Evolutionary conservation across 2,329 filamentous ascomycete species (phyloP).

Genomic region (Cladosporium phlei): DNA sequence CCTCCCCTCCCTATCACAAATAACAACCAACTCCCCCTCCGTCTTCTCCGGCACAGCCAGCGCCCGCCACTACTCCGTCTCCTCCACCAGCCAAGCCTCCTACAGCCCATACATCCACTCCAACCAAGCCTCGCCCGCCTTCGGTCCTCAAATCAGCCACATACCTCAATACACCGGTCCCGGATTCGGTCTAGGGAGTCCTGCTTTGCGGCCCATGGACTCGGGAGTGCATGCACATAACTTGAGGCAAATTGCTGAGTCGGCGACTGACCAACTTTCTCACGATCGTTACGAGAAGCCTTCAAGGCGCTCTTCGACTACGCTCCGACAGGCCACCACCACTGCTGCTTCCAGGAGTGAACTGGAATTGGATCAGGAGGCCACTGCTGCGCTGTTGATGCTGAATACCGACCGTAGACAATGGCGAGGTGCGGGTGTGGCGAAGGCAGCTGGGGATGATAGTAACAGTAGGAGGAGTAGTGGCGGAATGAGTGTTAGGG

Average conservation of each 20-base stretch:
- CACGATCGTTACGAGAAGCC: conserved; percentile 17
- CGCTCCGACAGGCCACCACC: conserved; percentile 15
- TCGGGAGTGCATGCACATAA: conserved; percentile 17
- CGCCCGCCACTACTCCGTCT: conserved; percentile 34
- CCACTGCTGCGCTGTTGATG: conserved; percentile 82
- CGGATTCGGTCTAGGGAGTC: conserved; percentile 28
- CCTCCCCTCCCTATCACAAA: conserved; percentile 36
- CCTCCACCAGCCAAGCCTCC: conserved; percentile 32
- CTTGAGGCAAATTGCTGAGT: conserved; percentile 26
- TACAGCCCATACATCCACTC: conserved; percentile 37
- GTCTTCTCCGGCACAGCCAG: conserved; percentile 22
- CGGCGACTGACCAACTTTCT: conserved; percentile 21
- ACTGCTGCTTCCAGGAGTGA: conserved; percentile 22
- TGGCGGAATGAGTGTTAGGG: conserved; percentile 42
- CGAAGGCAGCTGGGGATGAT: conserved; percentile 15
- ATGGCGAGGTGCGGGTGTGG: conserved; percentile 24
- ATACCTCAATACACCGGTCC: conserved; percentile 19
- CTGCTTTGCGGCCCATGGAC: conserved; percentile 55
- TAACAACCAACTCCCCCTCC: conserved; percentile 36
- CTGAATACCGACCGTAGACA: conserved; percentile 70
- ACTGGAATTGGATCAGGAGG: conserved; percentile 58
- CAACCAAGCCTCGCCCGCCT: conserved; percentile 54
- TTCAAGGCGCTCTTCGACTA: too few species aligned
- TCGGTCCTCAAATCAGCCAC: conserved; percentile 44
- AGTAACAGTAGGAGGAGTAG: conserved; percentile 18